A percentile compares a stretch with the other conserved stretches of the same genome.
Conservation (phyloP, 2,329 filamentous ascomycete genomes). For the Penicillium crustosum region DNA sequence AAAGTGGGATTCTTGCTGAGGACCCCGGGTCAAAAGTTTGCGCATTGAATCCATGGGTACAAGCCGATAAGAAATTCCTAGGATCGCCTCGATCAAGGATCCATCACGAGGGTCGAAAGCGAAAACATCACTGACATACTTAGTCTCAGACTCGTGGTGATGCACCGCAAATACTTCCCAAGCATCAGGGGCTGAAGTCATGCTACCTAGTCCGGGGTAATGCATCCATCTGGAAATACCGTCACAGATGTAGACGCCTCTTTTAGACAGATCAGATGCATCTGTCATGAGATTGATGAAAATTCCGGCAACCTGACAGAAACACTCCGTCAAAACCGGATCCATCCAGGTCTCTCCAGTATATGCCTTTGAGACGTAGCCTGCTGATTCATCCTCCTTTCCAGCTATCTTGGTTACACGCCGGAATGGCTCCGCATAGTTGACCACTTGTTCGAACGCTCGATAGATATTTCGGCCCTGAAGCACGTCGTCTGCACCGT, state of each 20-base stretch:
- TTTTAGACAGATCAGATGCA: neutral
- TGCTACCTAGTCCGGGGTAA: slow-evolving; percentile 20
- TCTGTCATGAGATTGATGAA: slow-evolving; percentile 41
- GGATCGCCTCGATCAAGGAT: slow-evolving; percentile 29
- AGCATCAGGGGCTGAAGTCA: slow-evolving; percentile 6
- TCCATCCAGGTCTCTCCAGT: slow-evolving; percentile 29
- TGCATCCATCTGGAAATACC: slow-evolving; percentile 34
- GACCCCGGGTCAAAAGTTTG: slow-evolving; percentile 13
- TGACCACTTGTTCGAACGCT: slow-evolving; percentile 13
- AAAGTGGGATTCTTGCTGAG: neutral
- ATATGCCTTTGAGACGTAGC: slow-evolving; percentile 17
- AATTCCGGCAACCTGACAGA: slow-evolving; percentile 40
- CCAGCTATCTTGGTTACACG: slow-evolving; percentile 22
- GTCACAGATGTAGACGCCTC: slow-evolving; percentile 32
- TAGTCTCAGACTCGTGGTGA: slow-evolving; percentile 24
- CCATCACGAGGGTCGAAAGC: slow-evolving; percentile 32
- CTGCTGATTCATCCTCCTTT: slow-evolving; percentile 22
- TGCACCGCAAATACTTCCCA: slow-evolving; percentile 31
- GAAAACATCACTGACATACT: slow-evolving; percentile 35
- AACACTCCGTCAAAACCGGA: slow-evolving; percentile 28
- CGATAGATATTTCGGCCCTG: slow-evolving; percentile 9
- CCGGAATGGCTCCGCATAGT: slow-evolving; percentile 12
- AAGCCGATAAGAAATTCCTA: slow-evolving; percentile 31
- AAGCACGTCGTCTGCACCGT: slow-evolving; percentile 8
- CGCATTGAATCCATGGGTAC: slow-evolving; percentile 26